Conservation (phyloP, 768 basidiomycete genomes). For the Galerina sulciceps region DNA sequence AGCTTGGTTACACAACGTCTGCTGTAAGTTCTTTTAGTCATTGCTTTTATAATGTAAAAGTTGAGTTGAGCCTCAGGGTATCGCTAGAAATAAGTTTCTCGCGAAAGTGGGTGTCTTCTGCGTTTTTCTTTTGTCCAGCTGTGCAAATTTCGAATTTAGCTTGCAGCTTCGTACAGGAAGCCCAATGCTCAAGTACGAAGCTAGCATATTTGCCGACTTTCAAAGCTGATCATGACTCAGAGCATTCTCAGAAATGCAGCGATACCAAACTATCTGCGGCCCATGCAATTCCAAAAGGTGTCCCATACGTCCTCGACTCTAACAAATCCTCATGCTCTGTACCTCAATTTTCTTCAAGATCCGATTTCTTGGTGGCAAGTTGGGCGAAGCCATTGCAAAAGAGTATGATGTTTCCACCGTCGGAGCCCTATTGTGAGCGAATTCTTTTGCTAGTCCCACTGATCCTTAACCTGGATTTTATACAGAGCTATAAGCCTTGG, state of each 20-base stretch:
- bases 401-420: conserved; percentile 91
- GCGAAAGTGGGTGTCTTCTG: conserved; percentile 68
- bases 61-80: conserved; percentile 55
- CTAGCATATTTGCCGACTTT: not conserved
- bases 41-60: not conserved
- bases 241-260: conserved; percentile 83
- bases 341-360: conserved; percentile 54
- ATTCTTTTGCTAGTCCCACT: not conserved
- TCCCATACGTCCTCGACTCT: too few relatives aligned
- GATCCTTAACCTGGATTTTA: not conserved
- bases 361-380: conserved; percentile 92
- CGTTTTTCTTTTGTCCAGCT: not conserved
- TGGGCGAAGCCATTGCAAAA: conserved; percentile 84
- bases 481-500: conserved; percentile 62
- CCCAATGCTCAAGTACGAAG: conserved; percentile 75
- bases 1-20: conserved; percentile 90
- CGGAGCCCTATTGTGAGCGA: conserved; percentile 82
- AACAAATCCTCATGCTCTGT: not conserved
- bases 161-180: conserved; percentile 91
- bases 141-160: conserved; percentile 41
- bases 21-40: conserved; percentile 58
- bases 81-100: conserved; percentile 92
- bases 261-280: conserved; percentile 82
- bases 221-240: conserved; percentile 38
- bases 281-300: conserved; percentile 89